Evolutionary conservation across 1,284 basidiomycete genomes (phyloP), one percentile per base, ranked within the genome.

Genomic region (Puccinia hordei): DNA sequence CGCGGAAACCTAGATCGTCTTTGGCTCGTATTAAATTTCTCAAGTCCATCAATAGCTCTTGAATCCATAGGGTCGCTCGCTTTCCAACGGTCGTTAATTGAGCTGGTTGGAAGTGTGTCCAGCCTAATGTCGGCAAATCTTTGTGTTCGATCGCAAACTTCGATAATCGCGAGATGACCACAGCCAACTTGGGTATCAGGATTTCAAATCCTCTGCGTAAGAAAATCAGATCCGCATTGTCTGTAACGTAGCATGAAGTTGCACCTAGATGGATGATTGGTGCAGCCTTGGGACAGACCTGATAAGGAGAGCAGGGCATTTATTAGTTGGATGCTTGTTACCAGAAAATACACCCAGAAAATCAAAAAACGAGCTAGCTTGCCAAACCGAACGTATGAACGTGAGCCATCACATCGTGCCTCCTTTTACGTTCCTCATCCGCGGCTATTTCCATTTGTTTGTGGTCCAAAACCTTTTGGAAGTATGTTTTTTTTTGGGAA

Each of bases 11-110:
- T 81, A 99, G 87, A 86, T 99, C 97, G 83, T 94, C 91, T 46
- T 94, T 89, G 0, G 94, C 95, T 41, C 96, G 90, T 85, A 92
- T 90, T 85, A 99, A 89, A 86, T 98, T 98, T 35, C 96, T 89
- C 83, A 99, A 88, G 86, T 99, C 96, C 96, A 95, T 98, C 0
- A 99, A 88, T 0, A 99, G 89, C 84, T 99, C 97, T 90, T 80
- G 78, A 71, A 99, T 92, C 96, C 97, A 99, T 27, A 99, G 88
- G 0, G 95, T 98, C 0, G 94, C 91, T n/a, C 97, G 90, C 88
- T 99, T 99, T n/a, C 97, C 97, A 57, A 99, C 96, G 0, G 96
- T 99, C 0, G 95, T 98, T 77, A 99, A 88, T 87, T 99, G 97
- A 9, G 97, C 97, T 5, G 97, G 95, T 87, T 99, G 97, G 89